Evolutionary conservation across 2,329 filamentous ascomycete species (phyloP).

Genomic region (Cytospora leucostoma): DNA sequence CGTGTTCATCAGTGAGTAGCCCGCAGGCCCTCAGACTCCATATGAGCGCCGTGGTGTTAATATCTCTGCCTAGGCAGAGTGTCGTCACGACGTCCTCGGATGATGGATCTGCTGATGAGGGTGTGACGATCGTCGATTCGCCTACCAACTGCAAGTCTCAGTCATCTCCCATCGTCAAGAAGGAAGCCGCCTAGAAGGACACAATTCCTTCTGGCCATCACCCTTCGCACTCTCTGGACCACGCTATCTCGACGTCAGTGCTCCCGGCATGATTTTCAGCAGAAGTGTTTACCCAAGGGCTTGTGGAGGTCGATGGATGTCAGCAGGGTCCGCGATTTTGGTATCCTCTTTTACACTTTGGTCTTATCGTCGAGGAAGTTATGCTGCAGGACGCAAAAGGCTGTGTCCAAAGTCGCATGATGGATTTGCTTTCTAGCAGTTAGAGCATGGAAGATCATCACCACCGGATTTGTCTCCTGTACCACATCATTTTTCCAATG

Average conservation of each 20-base stretch:
- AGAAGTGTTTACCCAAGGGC: slow-evolving; percentile 26
- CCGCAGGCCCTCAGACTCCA: slow-evolving; percentile 30
- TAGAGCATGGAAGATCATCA: slow-evolving; percentile 27
- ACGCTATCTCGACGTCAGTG: slow-evolving; percentile 25
- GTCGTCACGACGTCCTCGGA: slow-evolving; percentile 48
- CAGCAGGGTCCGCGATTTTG: slow-evolving; percentile 27
- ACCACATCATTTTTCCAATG: slow-evolving; percentile 27
- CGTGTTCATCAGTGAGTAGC: slow-evolving; percentile 29
- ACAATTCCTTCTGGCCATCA: slow-evolving; percentile 32
- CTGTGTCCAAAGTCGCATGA: slow-evolving; percentile 23
- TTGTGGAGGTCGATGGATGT: slow-evolving; percentile 29
- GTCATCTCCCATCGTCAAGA: slow-evolving; percentile 53
- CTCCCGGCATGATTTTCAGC: slow-evolving; percentile 27
- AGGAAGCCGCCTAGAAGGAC: slow-evolving; percentile 41
- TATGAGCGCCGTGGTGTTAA: slow-evolving; percentile 32
- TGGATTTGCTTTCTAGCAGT: slow-evolving; percentile 26
- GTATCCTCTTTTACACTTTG: slow-evolving; percentile 27
- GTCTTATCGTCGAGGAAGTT: slow-evolving; percentile 27
- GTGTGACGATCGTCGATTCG: slow-evolving; percentile 56
- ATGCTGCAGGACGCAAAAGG: slow-evolving; percentile 27
- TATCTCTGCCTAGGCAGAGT: slow-evolving; percentile 39
- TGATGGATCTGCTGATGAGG: slow-evolving; percentile 51
- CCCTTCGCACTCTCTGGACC: slow-evolving; percentile 29
- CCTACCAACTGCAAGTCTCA: slow-evolving; percentile 48
- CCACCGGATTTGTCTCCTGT: slow-evolving; percentile 26